Base-by-base conservation (phyloP, 2,329 filamentous ascomycete species). In the Chaetothyriales sp. region DNA sequence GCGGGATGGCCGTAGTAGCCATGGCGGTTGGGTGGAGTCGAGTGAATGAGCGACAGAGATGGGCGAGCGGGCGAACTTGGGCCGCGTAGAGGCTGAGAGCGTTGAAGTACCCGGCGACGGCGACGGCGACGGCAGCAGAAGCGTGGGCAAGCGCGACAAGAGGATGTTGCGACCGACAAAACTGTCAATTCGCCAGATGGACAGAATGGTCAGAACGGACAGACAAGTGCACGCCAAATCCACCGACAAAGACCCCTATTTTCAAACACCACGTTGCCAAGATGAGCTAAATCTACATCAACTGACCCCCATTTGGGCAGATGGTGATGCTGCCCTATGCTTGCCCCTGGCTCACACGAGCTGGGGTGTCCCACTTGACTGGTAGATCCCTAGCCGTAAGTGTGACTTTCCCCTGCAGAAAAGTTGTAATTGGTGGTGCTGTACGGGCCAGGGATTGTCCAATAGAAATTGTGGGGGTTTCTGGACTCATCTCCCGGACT, bases 1-100 rank as follows among this genome's bases (percentile, higher is more conserved):
- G 64, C 13, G 60, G 58, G 65, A 72, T 56, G 47, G 56, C 54
- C 51, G 56, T 56, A 43, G 59, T 53, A 58, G 60, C 60, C 43
- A 43, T 57, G 55, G n/a, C 18, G 51, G 28, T 43, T 25, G 43
- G 45, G 49, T 43, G 19, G 18, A 13, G 15, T 47, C 44, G 18
- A 20, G 33, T 20, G 18, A 44, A 46, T 8, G 37, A 20, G 44
- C 13, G 18, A 40, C 9, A 20, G 48, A 46, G 28, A 6, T 25
- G 13, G 43, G 25, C 46, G 48, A 46, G 40, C 33, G n/a, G 46
- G 29, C 33, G n/a, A 25, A 25, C 22, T 22, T n/a, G 28, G 40
- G 43, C 18, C 18, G 46, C 25, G 18, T 20, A 29, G 15, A 43
- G 25, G 40, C 33, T 50, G 18, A 25, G 28, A 40, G 28, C 33